Percentiles rank a stretch among this genome's conserved stretches.
phyloP scores from a whole-genome alignment of 140 eudicot genomes.

The Erigeron philadelphicus region DNA sequence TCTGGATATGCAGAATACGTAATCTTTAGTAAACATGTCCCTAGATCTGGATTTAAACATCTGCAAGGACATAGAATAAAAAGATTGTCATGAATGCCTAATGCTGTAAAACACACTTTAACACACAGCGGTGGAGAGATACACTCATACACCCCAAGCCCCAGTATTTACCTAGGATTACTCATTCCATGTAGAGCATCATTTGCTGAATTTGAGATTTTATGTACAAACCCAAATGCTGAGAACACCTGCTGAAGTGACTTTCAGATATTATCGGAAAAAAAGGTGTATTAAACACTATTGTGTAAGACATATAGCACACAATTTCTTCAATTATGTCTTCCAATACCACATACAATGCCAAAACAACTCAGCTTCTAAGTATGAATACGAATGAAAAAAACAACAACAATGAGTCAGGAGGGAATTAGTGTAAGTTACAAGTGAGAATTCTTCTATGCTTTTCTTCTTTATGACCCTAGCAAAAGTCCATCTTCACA shows the following conservation, averaged over 20 bases:
- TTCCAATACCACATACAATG: not conserved
- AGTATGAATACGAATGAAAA: not conserved
- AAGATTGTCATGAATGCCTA: slow-evolving; percentile 1
- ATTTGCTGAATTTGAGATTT: slow-evolving; percentile 88
- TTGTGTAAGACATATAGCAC: not conserved
- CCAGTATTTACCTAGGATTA: too few species aligned
- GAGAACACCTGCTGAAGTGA: slow-evolving; percentile 61
- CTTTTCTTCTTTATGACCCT: too few species aligned
- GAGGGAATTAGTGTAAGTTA: too few species aligned
- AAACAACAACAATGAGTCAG: too few species aligned
- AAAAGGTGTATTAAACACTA: not conserved
- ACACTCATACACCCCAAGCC: not conserved
- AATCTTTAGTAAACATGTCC: slow-evolving; percentile 70
- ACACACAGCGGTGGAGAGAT: not conserved
- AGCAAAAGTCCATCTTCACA: too few species aligned
- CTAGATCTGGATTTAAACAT: slow-evolving; percentile 78
- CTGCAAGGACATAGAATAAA: slow-evolving; percentile 26
- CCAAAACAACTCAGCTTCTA: not conserved
- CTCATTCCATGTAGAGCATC: too few species aligned
- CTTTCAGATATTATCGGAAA: slow-evolving; percentile 14
- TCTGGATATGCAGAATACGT: slow-evolving; percentile 98
- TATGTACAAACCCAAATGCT: slow-evolving; percentile 92
- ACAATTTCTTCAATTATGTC: not conserved
- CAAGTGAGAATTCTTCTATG: too few species aligned
- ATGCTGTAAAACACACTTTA: not conserved